A percentile compares a stretch with the other conserved stretches of the same genome.
phyloP scores from a whole-genome alignment of 1,139 yeast species.

The Maudiozyma humilis region DNA sequence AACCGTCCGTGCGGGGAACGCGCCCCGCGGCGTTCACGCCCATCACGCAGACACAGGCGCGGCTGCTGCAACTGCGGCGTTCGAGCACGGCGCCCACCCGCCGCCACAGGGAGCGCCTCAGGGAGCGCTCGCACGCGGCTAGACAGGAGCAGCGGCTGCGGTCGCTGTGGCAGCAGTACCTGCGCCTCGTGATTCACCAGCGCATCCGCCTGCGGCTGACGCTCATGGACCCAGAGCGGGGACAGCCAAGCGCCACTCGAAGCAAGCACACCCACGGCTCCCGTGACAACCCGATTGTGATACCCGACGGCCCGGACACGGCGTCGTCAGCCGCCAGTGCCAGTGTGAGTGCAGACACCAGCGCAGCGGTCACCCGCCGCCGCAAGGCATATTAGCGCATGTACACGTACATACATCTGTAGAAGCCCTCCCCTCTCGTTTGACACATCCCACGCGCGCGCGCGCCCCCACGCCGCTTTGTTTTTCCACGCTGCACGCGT shows the following conservation, averaged over 20 bases:
- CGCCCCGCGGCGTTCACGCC: not conserved
- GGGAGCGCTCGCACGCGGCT: not conserved
- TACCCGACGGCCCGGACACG: slow-evolving; percentile 1
- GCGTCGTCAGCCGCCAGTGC: no score
- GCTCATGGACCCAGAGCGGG: not conserved
- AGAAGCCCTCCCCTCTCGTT: not conserved
- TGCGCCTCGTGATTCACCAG: not conserved
- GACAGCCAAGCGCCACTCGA: no score
- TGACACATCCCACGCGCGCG: not conserved
- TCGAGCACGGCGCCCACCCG: not conserved
- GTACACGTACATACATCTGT: no score
- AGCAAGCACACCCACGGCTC: not conserved
- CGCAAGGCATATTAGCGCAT: no score
- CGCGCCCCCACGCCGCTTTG: not conserved
- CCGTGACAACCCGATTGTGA: slow-evolving; percentile 2
- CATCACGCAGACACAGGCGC: not conserved
- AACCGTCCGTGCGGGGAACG: no score
- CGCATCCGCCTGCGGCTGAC: not conserved
- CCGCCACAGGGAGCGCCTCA: not conserved
- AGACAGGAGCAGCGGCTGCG: not conserved
- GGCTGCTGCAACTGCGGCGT: not conserved
- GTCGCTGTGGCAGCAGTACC: slow-evolving; percentile 2
- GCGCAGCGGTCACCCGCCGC: not conserved
- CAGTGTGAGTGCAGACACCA: not conserved
- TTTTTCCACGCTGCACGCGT: not conserved